phyloP scores from a whole-genome alignment of 2,329 filamentous ascomycete species.

The Aspergillus tubingensis region DNA sequence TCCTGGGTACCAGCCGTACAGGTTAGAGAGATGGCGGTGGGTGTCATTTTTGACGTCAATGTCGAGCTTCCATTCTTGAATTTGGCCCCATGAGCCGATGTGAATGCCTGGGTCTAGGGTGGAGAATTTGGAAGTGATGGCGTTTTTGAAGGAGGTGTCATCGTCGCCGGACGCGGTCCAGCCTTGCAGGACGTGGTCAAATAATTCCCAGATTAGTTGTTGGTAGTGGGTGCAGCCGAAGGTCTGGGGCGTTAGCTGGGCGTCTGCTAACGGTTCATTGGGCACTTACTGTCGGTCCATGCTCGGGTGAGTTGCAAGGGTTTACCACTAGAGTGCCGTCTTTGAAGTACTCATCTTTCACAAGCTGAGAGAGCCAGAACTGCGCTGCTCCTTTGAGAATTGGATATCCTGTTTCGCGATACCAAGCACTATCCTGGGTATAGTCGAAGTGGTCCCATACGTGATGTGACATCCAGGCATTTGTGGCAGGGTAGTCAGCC shows the following conservation, averaged over 20 bases:
- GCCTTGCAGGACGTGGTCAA: slow-evolving; percentile 40
- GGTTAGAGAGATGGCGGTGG: slow-evolving; percentile 58
- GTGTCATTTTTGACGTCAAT: slow-evolving; percentile 47
- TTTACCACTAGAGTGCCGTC: slow-evolving; percentile 59
- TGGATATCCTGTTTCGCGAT: slow-evolving; percentile 51
- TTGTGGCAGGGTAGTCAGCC: slow-evolving; percentile 42
- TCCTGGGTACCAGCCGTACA: slow-evolving; percentile 60
- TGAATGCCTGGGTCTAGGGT: slow-evolving; percentile 33
- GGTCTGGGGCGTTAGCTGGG: slow-evolving; percentile 11
- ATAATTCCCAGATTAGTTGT: slow-evolving; percentile 40
- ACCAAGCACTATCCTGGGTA: slow-evolving; percentile 51
- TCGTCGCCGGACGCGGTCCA: slow-evolving; percentile 38
- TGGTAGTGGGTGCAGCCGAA: slow-evolving; percentile 31
- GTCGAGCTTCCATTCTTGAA: slow-evolving; percentile 56
- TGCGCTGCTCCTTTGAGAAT: slow-evolving; percentile 55
- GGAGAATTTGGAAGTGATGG: slow-evolving; percentile 10
- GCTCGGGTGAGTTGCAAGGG: slow-evolving; percentile 62
- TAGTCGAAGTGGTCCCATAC: slow-evolving; percentile 61
- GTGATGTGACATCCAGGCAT: slow-evolving; percentile 63
- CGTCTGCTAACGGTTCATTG: too few species aligned
- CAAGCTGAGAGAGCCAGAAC: slow-evolving; percentile 60
- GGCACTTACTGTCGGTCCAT: slow-evolving; percentile 46
- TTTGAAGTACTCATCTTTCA: slow-evolving; percentile 52
- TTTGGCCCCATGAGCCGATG: slow-evolving; percentile 45
- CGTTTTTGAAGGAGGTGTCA: slow-evolving; percentile 10